Base-by-base conservation (phyloP, 805 yeast genomes). In the Pichia paraexigua region DNA sequence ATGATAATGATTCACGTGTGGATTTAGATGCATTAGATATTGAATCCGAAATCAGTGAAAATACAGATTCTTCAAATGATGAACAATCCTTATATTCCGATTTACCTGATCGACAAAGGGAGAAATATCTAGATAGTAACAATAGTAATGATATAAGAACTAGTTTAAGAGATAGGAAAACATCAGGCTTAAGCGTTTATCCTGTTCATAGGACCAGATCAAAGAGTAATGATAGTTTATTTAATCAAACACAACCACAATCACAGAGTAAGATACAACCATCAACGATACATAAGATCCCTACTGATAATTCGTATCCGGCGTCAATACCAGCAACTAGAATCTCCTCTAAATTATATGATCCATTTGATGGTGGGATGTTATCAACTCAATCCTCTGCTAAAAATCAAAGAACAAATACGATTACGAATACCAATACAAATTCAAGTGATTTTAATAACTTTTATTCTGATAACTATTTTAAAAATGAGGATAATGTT, bases 21-120 rank as follows among this genome's bases (percentile, higher is more conserved):
- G 59, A 56, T 41, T 45, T 56, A 20, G 51, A 44, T 12, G 59
- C 58, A 2, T 42, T 56, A 39, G 54, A 56, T 12, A 25, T 47
- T 3, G 58, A 56, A 22, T 40, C 45, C 12, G 27, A n/a, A 42
- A 25, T 25, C 5, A 24, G 18, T 41, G 28, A 41, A 7, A 41
- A 41, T 32, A 30, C 41, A 11, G 41, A 40, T 8, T 40, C 41
- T 7, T 18, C 41, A 20, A 20, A 20, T 40, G 24, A 20, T 40
- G 41, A 21, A 18, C 24, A 21, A 11, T 20, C 41, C 20, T 2
- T 40, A 6, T 15, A 15, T 17, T 35, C 39, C 7, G 39, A 35
- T 11, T 35, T 10, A 17, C n/a, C 39, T n/a, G 39, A 35, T 17
- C 9, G 20, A 15, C 39, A 35, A n/a, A 17, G 20, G 11, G 11